Evolutionary conservation across 108 stramenopile species (phyloP).

Genomic region (Cyclotella kingstonii): DNA sequence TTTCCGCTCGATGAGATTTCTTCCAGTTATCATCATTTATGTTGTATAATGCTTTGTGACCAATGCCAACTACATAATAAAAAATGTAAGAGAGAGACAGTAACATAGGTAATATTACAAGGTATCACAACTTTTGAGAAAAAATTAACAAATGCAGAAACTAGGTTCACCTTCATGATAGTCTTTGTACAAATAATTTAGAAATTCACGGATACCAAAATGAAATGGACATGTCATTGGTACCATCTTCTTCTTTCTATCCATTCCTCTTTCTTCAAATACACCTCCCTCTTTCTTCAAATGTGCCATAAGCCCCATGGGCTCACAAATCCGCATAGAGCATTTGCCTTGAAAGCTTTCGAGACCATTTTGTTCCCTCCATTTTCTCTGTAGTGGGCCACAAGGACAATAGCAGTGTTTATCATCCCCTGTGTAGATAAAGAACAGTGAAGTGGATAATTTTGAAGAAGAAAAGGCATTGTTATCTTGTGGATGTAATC

Average conservation of each 20-base stretch:
- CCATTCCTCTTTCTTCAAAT: background rate
- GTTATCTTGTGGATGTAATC: background rate
- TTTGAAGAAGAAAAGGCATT: background rate
- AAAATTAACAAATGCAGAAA: too few relatives aligned
- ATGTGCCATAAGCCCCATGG: conserved; percentile 3
- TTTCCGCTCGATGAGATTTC: conserved; percentile 1
- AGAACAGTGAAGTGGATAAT: background rate
- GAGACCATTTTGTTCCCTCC: background rate
- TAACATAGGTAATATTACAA: background rate
- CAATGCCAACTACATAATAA: background rate
- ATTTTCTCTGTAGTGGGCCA: background rate
- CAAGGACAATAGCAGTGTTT: conserved; percentile 1
- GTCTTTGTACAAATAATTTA: conserved; percentile 5
- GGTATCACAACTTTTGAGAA: too few relatives aligned
- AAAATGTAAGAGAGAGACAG: background rate
- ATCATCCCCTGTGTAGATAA: background rate
- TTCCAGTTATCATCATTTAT: conserved; percentile 10
- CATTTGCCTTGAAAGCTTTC: background rate
- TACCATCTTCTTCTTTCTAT: background rate
- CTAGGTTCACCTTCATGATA: conserved; percentile 9
- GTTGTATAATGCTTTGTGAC: conserved; percentile 6
- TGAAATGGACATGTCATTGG: conserved; percentile 8
- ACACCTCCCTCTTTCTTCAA: conserved; percentile 8
- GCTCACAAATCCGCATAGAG: background rate
- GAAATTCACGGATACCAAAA: background rate